Percentiles rank a stretch among this genome's conserved stretches.
Evolutionary conservation across 225 moss, liverwort and hornwort genomes (phyloP).

Genomic region (Neckera pumila): DNA sequence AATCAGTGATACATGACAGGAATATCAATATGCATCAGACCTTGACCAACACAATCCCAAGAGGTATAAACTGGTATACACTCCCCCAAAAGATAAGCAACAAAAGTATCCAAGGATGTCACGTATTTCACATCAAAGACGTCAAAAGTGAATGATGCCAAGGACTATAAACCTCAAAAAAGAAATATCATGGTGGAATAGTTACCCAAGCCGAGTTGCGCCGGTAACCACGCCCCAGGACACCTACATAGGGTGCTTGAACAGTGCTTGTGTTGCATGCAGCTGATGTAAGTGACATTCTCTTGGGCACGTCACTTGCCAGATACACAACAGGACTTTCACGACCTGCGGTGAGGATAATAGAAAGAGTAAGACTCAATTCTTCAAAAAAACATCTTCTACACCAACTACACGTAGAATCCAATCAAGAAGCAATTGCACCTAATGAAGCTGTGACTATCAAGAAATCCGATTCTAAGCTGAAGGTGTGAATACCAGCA

Average conservation of each 20-base stretch:
- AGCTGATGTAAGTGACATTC: conserved; percentile 43
- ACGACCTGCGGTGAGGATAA: conserved; percentile 36
- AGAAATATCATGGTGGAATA: neutral
- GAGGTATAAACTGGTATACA: neutral
- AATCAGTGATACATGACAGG: neutral
- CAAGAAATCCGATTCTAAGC: neutral
- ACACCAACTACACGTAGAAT: neutral
- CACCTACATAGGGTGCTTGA: conserved; percentile 23
- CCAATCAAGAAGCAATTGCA: neutral
- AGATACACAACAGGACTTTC: conserved; percentile 60
- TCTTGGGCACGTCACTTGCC: conserved; percentile 62
- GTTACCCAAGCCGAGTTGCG: conserved; percentile 81
- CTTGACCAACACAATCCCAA: neutral
- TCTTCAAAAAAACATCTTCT: neutral
- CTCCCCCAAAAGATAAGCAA: neutral
- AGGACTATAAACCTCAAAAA: neutral
- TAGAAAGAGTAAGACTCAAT: neutral
- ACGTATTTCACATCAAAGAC: neutral
- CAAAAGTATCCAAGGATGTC: neutral
- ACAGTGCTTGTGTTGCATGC: conserved; percentile 28
- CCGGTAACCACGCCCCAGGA: conserved; percentile 53
- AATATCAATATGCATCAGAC: neutral
- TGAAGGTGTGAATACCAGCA: neutral
- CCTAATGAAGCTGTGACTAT: neutral
- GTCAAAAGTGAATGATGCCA: neutral